A percentile compares a stretch with the other conserved stretches of the same genome.
Evolutionary conservation across 441 rosid genomes (phyloP).

Genomic region (Gossypium trilobum): DNA sequence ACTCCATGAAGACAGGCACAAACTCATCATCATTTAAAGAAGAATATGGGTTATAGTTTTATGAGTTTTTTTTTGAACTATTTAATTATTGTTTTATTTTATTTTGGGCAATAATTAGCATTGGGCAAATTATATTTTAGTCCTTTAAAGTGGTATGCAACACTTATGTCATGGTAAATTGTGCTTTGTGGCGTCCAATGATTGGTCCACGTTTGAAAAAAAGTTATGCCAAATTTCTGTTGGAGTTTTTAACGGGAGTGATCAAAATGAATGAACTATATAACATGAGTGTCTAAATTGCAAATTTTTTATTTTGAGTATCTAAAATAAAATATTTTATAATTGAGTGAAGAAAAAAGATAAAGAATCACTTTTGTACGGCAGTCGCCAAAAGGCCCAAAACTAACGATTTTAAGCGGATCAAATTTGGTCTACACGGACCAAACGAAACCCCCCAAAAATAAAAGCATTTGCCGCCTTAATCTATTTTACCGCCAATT

Average conservation of each 20-base stretch:
- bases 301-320: neutral
- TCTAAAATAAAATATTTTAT: neutral
- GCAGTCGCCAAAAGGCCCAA: neutral
- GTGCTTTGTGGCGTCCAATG: neutral
- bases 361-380: neutral
- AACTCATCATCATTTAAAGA: too few relatives aligned
- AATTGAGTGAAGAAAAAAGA: neutral
- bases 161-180: neutral
- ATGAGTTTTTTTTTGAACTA: neutral
- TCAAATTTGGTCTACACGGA: neutral
- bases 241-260: neutral
- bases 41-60: neutral
- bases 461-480: constrained; percentile 10
- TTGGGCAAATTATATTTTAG: too few relatives aligned
- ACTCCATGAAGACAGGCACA: too few relatives aligned
- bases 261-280: neutral
- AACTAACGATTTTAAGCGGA: neutral
- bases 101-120: neutral
- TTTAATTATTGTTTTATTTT: neutral
- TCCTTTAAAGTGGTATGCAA: neutral
- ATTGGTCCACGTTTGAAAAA: neutral
- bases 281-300: neutral
- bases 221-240: neutral
- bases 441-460: neutral
- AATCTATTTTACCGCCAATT: neutral